Evolutionary conservation across 1,284 basidiomycete genomes (phyloP), one percentile per base, ranked within the genome.

Genomic region (Anthracocystis setariae): DNA sequence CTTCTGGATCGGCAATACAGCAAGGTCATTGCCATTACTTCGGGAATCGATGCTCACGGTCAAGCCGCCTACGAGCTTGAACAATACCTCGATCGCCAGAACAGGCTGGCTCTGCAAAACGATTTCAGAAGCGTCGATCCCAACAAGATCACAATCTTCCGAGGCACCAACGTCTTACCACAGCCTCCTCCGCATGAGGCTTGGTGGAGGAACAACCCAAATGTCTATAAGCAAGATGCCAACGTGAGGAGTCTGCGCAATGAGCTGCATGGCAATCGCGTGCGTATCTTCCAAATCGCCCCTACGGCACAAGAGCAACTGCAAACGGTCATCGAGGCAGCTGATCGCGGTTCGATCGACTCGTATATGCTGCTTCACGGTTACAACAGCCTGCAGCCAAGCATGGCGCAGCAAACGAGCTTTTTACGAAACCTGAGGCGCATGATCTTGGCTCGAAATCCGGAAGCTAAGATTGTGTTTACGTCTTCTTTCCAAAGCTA

Each of bases 331-430:
- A 42, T 70, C 24, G 13, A 50, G 0, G 46, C 51, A 23, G 57
- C 61, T 17, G 61, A 70, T 13, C 20, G 3, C 7, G 50, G 46
- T 12, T 46, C 48, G 2, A 50, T 70, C 25, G 42, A 58, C 3
- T 37, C 17, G 9, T 56, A 49, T 43, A 65, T 70, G 61, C 46
- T 70, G 23, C 43, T 70, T n/a, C 67, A 65, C 25, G 67, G 67
- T 2, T 70, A 70, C 53, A 70, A 70, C 53, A 61, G 57, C 35
- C 27, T 46, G 18, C 67, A 70, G 20, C 23, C 5, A 3, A 32
- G 20, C 8, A 53, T 43, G 52, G 37, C 7, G 8, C 8, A 8
- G 20, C 48, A 70, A 39, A 49, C 44, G n/a, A 5, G 15, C 5
- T 61, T 65, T 21, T 13, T 65, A 9, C 46, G 18, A 20, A 53